Conservation (phyloP, 1,284 basidiomycete genomes). For the Cutaneotrichosporon mucoides region DNA sequence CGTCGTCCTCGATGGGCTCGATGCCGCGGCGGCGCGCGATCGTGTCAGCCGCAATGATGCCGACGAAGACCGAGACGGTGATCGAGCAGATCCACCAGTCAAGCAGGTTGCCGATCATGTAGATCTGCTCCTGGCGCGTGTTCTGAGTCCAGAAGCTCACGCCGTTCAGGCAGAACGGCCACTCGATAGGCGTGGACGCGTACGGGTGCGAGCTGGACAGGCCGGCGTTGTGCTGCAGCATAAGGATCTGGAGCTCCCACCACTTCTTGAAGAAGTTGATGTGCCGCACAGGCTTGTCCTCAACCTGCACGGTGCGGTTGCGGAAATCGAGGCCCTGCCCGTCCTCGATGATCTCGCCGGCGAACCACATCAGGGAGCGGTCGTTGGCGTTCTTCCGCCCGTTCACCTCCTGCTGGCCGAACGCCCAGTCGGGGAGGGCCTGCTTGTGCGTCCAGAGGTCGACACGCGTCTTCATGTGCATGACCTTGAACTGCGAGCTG, state of each 20-base stretch:
- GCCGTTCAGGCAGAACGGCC: slow-evolving; percentile 93
- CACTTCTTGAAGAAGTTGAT: slow-evolving; percentile 95
- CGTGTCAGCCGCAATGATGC: slow-evolving; percentile 82
- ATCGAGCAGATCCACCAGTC: slow-evolving; percentile 94
- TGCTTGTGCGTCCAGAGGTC: slow-evolving; percentile 87
- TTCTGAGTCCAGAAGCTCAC: slow-evolving; percentile 98
- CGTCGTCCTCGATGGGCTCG: slow-evolving; percentile 79
- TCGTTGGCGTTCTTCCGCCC: slow-evolving; percentile 91
- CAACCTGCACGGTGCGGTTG: slow-evolving; percentile 55
- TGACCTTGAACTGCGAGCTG: slow-evolving; percentile 79
- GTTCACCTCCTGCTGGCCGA: slow-evolving; percentile 95
- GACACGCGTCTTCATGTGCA: slow-evolving; percentile 86
- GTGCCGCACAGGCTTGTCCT: slow-evolving; percentile 66
- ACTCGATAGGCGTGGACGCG: slow-evolving; percentile 88
- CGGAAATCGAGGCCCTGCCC: slow-evolving; percentile 60
- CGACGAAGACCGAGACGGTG: slow-evolving; percentile 78
- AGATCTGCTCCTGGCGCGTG: slow-evolving; percentile 83
- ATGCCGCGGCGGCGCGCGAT: slow-evolving; percentile 79
- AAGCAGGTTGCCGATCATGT: slow-evolving; percentile 88
- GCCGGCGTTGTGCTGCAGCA: slow-evolving; percentile 97
- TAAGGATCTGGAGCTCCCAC: slow-evolving; percentile 84
- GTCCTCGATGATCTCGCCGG: slow-evolving; percentile 72
- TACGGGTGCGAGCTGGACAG: slow-evolving; percentile 94
- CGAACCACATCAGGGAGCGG: slow-evolving; percentile 79
- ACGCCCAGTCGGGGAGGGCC: slow-evolving; percentile 90